Evolutionary conservation across 2,329 filamentous ascomycete species (phyloP), one percentile per base, ranked within the genome.

Genomic region (Celoporthe dispersa): DNA sequence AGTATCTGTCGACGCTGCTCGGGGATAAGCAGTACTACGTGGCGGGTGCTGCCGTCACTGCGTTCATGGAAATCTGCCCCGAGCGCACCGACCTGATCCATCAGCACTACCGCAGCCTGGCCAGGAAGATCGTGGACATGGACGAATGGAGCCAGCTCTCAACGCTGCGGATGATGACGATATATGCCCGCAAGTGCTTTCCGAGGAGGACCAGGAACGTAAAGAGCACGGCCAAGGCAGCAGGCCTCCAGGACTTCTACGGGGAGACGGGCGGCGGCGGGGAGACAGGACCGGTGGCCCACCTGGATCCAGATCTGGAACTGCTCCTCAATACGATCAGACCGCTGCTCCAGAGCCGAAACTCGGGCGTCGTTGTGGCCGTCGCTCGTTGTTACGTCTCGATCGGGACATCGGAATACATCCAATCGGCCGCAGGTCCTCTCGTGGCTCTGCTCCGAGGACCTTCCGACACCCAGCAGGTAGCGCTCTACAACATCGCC

Each of bases 81-180:
- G 91, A 97, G 22, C 86, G 92, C 67, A 86, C 97, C 73, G 94
- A 98, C 78, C 83, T 99, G 71, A 90, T 99, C 74, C 96, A 99
- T 80, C 90, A 92, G 74, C 92, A 97, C 78, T 99, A 98, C 81
- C 89, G 93, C 65, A 86, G 88, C 48, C 83, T 99, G 73, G 90
- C 97, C 73, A 93, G 90, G 79, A 97, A 98, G 83, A 83, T 98
- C 66, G 94, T 98, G 33, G 96, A 99, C 78, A 99, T 99, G 96
- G 96, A 99, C 77, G 96, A 99, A 81, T 99, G 96, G 96, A 92
- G 94, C 57, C 96, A 99, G 81, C 80, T 98, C 67, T 92, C 94
- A 2, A 92, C 92, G 2, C 78, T 99, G 75, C 88, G 90, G 53
- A 84, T 99, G 73, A 91, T 98, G 88, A 91, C 92, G 1, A 84